Base-by-base conservation (phyloP, 2,329 filamentous ascomycete species). In the Penicillium sp. region DNA sequence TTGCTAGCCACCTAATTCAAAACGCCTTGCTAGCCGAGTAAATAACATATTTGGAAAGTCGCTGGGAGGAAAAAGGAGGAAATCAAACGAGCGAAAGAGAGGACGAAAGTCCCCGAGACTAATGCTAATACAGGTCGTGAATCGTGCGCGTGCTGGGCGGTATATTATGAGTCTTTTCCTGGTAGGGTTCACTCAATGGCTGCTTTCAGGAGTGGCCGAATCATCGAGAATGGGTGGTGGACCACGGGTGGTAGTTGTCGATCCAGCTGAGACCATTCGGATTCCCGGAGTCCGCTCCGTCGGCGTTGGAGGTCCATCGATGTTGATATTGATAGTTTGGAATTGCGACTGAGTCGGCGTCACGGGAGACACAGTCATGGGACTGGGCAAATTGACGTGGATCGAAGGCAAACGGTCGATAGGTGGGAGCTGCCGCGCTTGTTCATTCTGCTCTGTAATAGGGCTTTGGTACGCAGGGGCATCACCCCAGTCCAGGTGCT, bases 401-500 rank as follows among this genome's bases (percentile, higher is more conserved):
- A 74, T 74, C 1, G 69, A 68, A 25, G 72, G 70, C n/a, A 73
- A 44, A 10, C 66, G 66, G 6, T 65, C 61, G 15, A 66, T 53
- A 29, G 62, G 53, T 8, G 62, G 55, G n/a, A 68, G 49, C 29
- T 57, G 64, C 17, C 59, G 61, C n/a, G 58, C 55, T 9, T 55
- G 51, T 21, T 63, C 53, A 29, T 45, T 57, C 43, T 59, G 58
- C 23, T 68, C 66, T 2, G 58, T 31, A 3, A 63, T 35, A 2
- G 70, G 68, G 43, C 70, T 70, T 38, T 71, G 66, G 55, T 79
- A 79, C 0, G 75, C 70, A 12, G 77, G 77, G 10, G 75, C 77
- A 23, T 78, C 75, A 33, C 76, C 77, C 75, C 76, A 77, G 27
- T 75, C 70, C 29, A 77, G 59, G 27, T 73, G 62, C 3, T 78